Conservation (phyloP, 164 flowering plant genomes). For the Vitis cinerea region DNA sequence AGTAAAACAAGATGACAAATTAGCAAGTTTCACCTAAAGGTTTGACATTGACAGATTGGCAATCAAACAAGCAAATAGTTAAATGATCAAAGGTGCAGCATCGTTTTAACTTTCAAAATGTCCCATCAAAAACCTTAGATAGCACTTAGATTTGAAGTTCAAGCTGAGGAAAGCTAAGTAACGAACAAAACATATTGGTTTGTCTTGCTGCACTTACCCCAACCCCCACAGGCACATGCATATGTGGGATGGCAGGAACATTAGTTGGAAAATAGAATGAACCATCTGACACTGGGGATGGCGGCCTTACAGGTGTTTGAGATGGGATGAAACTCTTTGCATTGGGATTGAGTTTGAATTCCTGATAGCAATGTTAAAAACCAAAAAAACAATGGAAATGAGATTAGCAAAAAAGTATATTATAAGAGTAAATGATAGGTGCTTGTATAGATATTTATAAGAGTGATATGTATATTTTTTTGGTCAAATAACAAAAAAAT, state of each 20-base stretch:
- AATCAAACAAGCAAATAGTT: too few relatives aligned
- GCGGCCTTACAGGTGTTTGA: slow-evolving; percentile 56
- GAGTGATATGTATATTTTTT: too few relatives aligned
- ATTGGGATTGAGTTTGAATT: slow-evolving; percentile 91
- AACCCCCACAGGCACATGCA: slow-evolving; percentile 74
- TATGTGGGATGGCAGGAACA: slow-evolving; percentile 54
- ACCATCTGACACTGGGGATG: slow-evolving; percentile 72
- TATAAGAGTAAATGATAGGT: neutral
- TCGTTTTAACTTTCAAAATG: too few relatives aligned
- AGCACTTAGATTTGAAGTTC: neutral
- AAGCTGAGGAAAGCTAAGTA: too few relatives aligned
- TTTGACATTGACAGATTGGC: too few relatives aligned
- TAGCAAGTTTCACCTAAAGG: too few relatives aligned
- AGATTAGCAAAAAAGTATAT: neutral
- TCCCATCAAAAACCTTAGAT: neutral
- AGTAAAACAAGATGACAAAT: too few relatives aligned
- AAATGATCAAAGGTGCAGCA: too few relatives aligned
- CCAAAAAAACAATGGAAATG: neutral
- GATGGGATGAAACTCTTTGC: slow-evolving; percentile 88
- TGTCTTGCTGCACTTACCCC: slow-evolving; percentile 55
- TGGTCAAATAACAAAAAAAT: neutral
- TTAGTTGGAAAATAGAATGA: slow-evolving; percentile 64
- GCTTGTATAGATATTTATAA: neutral
- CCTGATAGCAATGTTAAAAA: slow-evolving; percentile 44
- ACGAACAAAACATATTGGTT: neutral